These are phyloP conservation scores for Arthrinium puccinioides DNA, from an alignment of 2,329 filamentous ascomycete genomes.

Conservation along the genomic window DNA sequence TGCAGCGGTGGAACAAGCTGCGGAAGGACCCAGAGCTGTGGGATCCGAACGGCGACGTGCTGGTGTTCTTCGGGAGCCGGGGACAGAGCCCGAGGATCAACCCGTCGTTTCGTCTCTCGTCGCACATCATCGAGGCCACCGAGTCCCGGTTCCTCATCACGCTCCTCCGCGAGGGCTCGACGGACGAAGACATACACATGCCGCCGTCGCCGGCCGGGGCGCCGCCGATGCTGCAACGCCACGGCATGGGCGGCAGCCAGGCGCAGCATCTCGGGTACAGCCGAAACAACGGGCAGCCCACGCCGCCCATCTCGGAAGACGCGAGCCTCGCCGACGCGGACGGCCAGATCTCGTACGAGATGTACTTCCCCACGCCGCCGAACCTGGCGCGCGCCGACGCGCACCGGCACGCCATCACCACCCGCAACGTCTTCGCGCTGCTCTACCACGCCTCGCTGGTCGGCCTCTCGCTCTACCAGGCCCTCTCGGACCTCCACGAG, in stretches of 20 bases:
- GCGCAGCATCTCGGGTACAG: constrained; percentile 17
- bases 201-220: constrained; percentile 35
- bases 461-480: constrained; percentile 55
- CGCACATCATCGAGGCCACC: constrained; percentile 50
- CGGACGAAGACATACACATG: constrained; percentile 36
- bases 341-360: constrained; percentile 52
- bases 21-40: constrained; percentile 54
- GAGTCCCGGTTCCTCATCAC: constrained; percentile 47
- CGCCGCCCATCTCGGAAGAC: constrained; percentile 38
- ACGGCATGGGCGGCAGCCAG: constrained; percentile 11
- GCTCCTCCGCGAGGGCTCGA: constrained; percentile 44
- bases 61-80: constrained; percentile 46
- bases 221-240: constrained; percentile 30
- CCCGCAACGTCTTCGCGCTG: constrained; percentile 62
- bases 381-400: constrained; percentile 39
- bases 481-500: constrained; percentile 53
- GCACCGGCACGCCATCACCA: constrained; percentile 54
- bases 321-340: constrained; percentile 35
- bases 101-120: constrained; percentile 50
- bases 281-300: constrained; percentile 26
- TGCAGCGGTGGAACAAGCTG: constrained; percentile 49
- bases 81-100: constrained; percentile 35
- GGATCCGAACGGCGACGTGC: constrained; percentile 53
- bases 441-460: constrained; percentile 58
- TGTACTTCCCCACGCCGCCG: constrained; percentile 54